Percentiles rank a stretch among this genome's conserved stretches.
phyloP scores from a whole-genome alignment of 306 rosid genomes.

The Echinosophora koreensis region DNA sequence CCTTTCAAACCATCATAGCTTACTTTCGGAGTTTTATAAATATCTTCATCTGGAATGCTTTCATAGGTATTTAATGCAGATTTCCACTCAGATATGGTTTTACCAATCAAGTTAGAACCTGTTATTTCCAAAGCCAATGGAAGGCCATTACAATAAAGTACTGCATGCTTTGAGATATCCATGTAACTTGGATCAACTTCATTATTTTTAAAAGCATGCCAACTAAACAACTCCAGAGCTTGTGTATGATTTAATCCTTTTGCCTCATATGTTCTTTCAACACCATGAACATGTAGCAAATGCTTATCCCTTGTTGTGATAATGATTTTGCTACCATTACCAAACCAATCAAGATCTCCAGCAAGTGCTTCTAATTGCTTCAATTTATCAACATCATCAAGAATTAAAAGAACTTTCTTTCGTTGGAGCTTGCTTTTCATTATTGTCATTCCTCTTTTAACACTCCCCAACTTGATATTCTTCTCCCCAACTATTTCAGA shows the following conservation, averaged over 20 bases:
- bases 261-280: constrained; percentile 6
- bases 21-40: neutral
- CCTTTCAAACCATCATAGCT: constrained; percentile 36
- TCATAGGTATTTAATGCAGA: constrained; percentile 26
- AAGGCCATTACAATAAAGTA: neutral
- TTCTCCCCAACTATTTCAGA: constrained; percentile 29
- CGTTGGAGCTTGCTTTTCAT: neutral
- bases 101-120: constrained; percentile 34
- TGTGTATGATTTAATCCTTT: constrained; percentile 17
- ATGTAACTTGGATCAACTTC: neutral
- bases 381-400: constrained; percentile 34
- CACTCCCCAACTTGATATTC: constrained; percentile 9
- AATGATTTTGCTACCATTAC: constrained; percentile 42
- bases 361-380: constrained; percentile 27
- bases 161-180: constrained; percentile 4
- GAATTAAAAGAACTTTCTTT: constrained; percentile 36
- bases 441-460: constrained; percentile 15
- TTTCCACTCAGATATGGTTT: constrained; percentile 22
- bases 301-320: constrained; percentile 36
- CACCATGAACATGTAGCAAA: constrained; percentile 9
- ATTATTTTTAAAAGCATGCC: constrained; percentile 20
- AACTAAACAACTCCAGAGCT: constrained; percentile 31
- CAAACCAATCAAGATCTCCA: constrained; percentile 36
- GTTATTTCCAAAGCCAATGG: constrained; percentile 30
- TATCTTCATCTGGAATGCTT: constrained; percentile 32